Evolutionary conservation across 2,329 filamentous ascomycete genomes (phyloP).

Genomic region (Huntiella savannae): DNA sequence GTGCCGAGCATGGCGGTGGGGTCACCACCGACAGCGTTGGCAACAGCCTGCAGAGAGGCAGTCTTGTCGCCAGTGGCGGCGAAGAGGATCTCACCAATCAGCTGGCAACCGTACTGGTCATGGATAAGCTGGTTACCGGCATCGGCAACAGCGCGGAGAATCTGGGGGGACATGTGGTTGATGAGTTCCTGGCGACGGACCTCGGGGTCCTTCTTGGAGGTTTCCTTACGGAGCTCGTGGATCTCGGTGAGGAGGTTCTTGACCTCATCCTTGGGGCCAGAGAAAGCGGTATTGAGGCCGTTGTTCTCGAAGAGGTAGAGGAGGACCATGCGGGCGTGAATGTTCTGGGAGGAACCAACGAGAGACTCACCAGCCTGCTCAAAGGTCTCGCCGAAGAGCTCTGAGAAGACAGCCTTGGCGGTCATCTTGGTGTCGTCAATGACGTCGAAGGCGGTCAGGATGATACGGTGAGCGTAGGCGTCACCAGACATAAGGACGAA

Average conservation of each 20-base stretch:
- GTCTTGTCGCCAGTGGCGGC: conserved; percentile 56
- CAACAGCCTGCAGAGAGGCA: conserved; percentile 51
- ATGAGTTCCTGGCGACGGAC: conserved; percentile 58
- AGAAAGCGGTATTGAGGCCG: conserved; percentile 39
- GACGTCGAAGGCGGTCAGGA: conserved; percentile 74
- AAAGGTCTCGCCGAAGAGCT: conserved; percentile 57
- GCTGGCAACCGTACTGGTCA: conserved; percentile 70
- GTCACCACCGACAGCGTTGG: conserved; percentile 41
- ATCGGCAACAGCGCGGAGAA: conserved; percentile 54
- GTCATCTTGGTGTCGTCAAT: conserved; percentile 87
- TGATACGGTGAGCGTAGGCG: conserved; percentile 54
- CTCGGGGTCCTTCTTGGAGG: conserved; percentile 81
- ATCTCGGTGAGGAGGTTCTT: conserved; percentile 43
- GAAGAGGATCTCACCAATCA: conserved; percentile 67
- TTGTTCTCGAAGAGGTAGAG: conserved; percentile 64
- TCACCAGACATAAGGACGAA: conserved; percentile 74
- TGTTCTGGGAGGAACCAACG: conserved; percentile 43
- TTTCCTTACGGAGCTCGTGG: conserved; percentile 58
- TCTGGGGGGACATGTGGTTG: conserved; percentile 50
- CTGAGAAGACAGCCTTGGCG: conserved; percentile 68
- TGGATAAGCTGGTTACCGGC: conserved; percentile 49
- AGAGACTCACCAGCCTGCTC: conserved; percentile 45
- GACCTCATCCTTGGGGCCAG: conserved; percentile 48
- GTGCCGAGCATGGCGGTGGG: conserved; percentile 21
- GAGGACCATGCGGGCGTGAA: conserved; percentile 46